Base-by-base conservation (phyloP, 345 rosid genomes). In the Salix caprea region DNA sequence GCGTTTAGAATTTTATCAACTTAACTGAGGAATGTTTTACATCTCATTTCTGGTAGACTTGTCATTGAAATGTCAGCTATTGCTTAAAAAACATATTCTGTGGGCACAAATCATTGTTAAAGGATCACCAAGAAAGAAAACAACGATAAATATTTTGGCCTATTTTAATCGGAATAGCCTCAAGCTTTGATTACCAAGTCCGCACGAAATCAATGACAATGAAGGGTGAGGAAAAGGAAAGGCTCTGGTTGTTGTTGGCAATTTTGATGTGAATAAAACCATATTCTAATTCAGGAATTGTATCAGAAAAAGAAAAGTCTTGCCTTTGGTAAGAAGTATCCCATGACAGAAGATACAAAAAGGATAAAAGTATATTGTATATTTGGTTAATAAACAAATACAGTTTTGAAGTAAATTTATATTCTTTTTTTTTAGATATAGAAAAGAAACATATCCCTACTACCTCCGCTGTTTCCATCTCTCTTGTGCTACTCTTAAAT, bases 21-120 rank as follows among this genome's bases (percentile, higher is more conserved):
- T 50, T 50, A 44, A 32, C 12, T 4, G 12, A 48, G 6, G n/a
- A 34, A 65, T 34, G 36, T 21, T 13, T 32, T 32, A 34, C 66
- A 73, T 40, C 39, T 65, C 71, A 23, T 65, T 75, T 67, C 65
- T 75, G 39, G 16, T 28, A 19, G 9, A 37, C 78, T 54, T 67
- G 37, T 39, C 19, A 66, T 37, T 75, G 56, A 39, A 39, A 6
- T 32, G 42, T 12, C 62, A 58, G 23, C 62, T 3, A n/a, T 10
- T n/a, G 4, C 62, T n/a, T 56, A 3, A 58, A 42, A 9, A 9
- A 58, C 0, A 58, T n/a, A 58, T 36, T 30, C 12, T 3, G 54
- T 76, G 58, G 3, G 3, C 11, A 3, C 28, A n/a, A 3, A n/a
- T 10, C 15, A 24, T n/a, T 58, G 62, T 58, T 24, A n/a, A 56